Percentiles rank a stretch among this genome's conserved stretches.
phyloP scores from a whole-genome alignment of 805 yeast genomes.

The Ogataea ganodermae region DNA sequence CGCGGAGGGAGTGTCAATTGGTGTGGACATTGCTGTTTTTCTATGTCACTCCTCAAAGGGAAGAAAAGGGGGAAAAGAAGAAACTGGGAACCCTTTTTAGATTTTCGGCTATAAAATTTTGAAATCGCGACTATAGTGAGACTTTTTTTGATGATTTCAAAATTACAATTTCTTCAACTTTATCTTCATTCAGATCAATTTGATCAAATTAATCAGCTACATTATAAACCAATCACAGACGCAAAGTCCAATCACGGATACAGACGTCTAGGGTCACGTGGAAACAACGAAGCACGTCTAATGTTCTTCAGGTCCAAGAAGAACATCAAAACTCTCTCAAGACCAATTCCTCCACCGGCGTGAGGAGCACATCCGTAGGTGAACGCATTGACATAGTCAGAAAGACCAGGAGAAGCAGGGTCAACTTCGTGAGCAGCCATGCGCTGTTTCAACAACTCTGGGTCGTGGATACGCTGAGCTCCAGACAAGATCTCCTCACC shows the following conservation, averaged over 20 bases:
- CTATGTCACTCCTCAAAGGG: no score
- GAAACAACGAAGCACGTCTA: constrained; percentile 98
- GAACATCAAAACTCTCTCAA: constrained; percentile 98
- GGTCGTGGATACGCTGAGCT: constrained; percentile 98
- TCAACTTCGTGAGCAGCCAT: constrained; percentile 82
- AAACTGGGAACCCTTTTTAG: no score
- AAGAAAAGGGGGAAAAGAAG: no score
- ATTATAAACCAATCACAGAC: neutral
- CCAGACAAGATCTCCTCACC: constrained; percentile 99
- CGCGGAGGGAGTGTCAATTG: constrained; percentile 3
- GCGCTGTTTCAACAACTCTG: constrained; percentile 77
- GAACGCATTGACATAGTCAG: constrained; percentile 92
- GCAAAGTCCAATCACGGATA: constrained; percentile 78
- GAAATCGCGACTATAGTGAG: no score
- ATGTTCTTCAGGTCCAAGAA: constrained; percentile 95
- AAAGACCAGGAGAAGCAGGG: constrained; percentile 76
- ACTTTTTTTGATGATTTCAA: no score
- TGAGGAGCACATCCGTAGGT: constrained; percentile 96
- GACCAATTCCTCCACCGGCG: constrained; percentile 99
- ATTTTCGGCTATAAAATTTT: no score
- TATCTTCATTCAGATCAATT: no score
- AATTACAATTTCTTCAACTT: no score
- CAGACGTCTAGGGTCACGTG: constrained; percentile 95
- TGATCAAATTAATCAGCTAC: no score
- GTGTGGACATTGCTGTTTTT: constrained; percentile 3